Percentiles rank a stretch among this genome's conserved stretches.
These are phyloP conservation scores for Diaporthe citri DNA, from an alignment of 2,329 filamentous ascomycete species.

Conservation along the genomic window DNA sequence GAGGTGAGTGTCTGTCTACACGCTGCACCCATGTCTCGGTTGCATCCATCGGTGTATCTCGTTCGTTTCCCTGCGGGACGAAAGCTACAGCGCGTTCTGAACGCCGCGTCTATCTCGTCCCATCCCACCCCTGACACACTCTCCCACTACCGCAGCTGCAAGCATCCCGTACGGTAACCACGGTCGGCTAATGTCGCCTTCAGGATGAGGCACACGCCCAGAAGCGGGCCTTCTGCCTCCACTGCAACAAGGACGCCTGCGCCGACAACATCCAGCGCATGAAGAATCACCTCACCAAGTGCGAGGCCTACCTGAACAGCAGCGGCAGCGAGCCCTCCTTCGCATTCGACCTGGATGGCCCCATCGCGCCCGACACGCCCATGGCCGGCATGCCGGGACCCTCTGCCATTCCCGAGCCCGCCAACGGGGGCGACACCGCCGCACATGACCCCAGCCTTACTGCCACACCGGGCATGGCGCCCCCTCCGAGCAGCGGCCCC, in stretches of 20 bases:
- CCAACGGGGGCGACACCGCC: conserved; percentile 13
- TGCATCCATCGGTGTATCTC: not conserved
- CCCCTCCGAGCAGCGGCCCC: not conserved
- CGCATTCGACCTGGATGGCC: conserved; percentile 35
- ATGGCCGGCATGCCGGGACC: conserved; percentile 17
- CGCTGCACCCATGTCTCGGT: not conserved
- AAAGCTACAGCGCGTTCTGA: conserved; percentile 32
- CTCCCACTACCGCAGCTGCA: not conserved
- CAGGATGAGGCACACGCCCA: conserved; percentile 39
- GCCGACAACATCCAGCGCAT: conserved; percentile 41
- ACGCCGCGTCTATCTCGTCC: not conserved
- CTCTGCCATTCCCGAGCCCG: conserved; percentile 7
- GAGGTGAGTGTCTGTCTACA: conserved; percentile 30
- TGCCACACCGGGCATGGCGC: conserved; percentile 28
- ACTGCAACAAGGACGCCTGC: conserved; percentile 40
- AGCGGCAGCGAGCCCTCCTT: conserved; percentile 35
- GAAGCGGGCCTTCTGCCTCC: conserved; percentile 38
- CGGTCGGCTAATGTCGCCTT: not conserved
- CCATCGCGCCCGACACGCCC: conserved; percentile 30
- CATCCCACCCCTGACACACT: conserved; percentile 1
- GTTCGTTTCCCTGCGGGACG: not conserved
- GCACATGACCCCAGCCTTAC: conserved; percentile 15
- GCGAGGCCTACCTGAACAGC: conserved; percentile 37
- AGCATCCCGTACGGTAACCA: not conserved
- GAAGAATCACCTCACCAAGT: conserved; percentile 38